Evolutionary conservation across 345 rosid genomes (phyloP).

Genomic region (Camelina sativa): DNA sequence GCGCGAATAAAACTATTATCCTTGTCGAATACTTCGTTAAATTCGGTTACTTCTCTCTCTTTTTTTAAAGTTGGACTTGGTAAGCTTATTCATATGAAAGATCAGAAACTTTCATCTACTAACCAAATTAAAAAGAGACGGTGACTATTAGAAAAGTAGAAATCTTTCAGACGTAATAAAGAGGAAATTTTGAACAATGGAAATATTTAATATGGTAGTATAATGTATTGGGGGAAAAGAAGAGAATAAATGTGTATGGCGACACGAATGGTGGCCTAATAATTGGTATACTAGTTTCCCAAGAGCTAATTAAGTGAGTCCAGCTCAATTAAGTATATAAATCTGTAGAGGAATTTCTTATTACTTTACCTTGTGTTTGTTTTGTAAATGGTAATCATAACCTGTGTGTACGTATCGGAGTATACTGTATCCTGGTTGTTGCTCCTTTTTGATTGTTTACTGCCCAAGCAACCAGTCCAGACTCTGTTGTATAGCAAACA

Average conservation of each 20-base stretch:
- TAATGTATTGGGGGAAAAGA: conserved; percentile 11
- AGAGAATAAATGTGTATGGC: conserved; percentile 22
- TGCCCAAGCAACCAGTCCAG: conserved; percentile 64
- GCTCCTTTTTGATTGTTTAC: conserved; percentile 30
- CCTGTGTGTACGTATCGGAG: conserved; percentile 34
- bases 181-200: neutral
- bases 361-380: conserved; percentile 29
- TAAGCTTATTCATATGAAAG: conserved; percentile 1
- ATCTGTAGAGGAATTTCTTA: conserved; percentile 27
- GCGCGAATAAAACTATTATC: neutral
- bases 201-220: neutral
- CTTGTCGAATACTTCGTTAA: neutral
- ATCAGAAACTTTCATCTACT: neutral
- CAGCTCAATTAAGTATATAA: conserved; percentile 21
- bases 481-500: conserved; percentile 61
- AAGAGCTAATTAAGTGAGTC: conserved; percentile 13
- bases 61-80: neutral
- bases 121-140: neutral
- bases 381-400: conserved; percentile 32
- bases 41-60: neutral
- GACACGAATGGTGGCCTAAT: conserved; percentile 32
- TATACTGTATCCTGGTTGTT: conserved; percentile 31
- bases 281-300: conserved; percentile 23
- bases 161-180: conserved; percentile 11
- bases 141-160: neutral